Conservation (phyloP, 2,329 filamentous ascomycete species). For the Graphilbum ipis-grandicollis region DNA sequence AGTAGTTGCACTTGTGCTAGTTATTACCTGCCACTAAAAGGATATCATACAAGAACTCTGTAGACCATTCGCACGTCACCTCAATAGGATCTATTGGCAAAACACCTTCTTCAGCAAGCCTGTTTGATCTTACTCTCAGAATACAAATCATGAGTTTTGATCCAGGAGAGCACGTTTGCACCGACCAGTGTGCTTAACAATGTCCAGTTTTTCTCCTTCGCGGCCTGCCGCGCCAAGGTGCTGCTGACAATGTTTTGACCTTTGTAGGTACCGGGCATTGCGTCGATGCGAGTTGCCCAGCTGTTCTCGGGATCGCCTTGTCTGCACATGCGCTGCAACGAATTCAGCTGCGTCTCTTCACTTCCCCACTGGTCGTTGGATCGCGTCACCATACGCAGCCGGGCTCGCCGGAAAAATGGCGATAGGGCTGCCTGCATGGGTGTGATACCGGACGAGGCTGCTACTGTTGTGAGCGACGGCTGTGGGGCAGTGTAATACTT, state of each 20-base stretch:
- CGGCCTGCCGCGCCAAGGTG: slow-evolving; percentile 45
- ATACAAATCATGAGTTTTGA: slow-evolving; percentile 40
- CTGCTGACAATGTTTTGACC: slow-evolving; percentile 32
- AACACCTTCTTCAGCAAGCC: too few relatives aligned
- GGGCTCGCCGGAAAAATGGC: slow-evolving; percentile 46
- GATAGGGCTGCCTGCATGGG: slow-evolving; percentile 36
- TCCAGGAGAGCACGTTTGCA: slow-evolving; percentile 36
- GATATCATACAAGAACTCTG: too few relatives aligned
- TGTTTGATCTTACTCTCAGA: too few relatives aligned
- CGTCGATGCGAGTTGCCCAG: slow-evolving; percentile 44
- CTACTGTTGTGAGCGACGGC: too few relatives aligned
- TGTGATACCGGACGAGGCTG: slow-evolving; percentile 4
- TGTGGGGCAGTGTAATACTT: slow-evolving; percentile 43
- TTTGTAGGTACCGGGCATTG: slow-evolving; percentile 32
- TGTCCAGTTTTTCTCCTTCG: slow-evolving; percentile 26
- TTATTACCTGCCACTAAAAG: too few relatives aligned
- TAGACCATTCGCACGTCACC: too few relatives aligned
- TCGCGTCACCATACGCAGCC: slow-evolving; percentile 46
- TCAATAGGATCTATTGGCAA: too few relatives aligned
- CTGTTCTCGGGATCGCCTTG: slow-evolving; percentile 25
- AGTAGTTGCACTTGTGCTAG: too few relatives aligned
- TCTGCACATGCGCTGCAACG: slow-evolving; percentile 30
- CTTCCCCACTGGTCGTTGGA: slow-evolving; percentile 43
- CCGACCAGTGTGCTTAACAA: slow-evolving; percentile 37
- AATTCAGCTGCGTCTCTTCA: slow-evolving; percentile 33